These are phyloP conservation scores for Trypanosoma melophagium DNA, from an alignment of 208 protist species.

Conservation along the genomic window DNA sequence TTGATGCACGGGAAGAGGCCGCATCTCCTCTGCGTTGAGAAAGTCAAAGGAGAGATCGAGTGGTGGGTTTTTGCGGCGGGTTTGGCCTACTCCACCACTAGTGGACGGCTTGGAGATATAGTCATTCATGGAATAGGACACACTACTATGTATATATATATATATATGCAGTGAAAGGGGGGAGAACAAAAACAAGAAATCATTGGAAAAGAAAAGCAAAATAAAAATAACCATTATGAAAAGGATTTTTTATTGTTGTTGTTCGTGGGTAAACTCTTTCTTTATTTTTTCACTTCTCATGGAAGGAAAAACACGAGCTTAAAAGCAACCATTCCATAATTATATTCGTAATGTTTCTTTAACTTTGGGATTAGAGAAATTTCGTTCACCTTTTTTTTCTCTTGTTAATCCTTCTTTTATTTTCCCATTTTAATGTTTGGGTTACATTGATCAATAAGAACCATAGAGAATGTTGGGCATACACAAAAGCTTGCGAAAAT, in stretches of 20 bases:
- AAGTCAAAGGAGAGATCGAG: slow-evolving; percentile 56
- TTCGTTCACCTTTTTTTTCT: too few species aligned
- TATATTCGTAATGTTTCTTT: too few species aligned
- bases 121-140: background rate
- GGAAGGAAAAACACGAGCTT: background rate
- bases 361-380: too few species aligned
- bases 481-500: background rate
- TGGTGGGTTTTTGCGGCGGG: too few species aligned
- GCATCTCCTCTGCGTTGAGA: slow-evolving; percentile 25
- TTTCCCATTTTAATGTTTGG: too few species aligned
- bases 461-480: too few species aligned
- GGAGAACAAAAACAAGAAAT: background rate
- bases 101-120: background rate
- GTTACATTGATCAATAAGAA: too few species aligned
- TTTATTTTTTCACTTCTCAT: background rate
- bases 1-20: slow-evolving; percentile 38
- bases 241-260: background rate
- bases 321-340: too few species aligned
- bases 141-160: too few species aligned
- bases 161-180: too few species aligned
- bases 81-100: background rate
- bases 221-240: slow-evolving; percentile 1
- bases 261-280: background rate
- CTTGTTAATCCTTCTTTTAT: too few species aligned
- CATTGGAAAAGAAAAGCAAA: background rate